phyloP scores from a whole-genome alignment of 1,139 yeast genomes.

The Lodderomyces margitis region DNA sequence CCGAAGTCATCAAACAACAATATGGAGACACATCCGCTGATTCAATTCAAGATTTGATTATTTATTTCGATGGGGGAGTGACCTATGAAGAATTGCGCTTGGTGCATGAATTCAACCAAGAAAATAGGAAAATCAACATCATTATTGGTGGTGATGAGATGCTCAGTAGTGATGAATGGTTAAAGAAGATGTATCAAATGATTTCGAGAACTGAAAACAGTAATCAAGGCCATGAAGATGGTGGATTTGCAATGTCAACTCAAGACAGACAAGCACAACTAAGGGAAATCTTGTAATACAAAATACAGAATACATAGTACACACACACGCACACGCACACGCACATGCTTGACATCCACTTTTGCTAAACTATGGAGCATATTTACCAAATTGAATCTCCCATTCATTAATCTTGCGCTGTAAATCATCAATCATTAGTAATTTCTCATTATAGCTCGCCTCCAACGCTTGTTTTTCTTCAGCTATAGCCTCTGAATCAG shows the following conservation, averaged over 20 bases:
- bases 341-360: too few species aligned
- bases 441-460: conserved; percentile 55
- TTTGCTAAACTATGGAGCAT: conserved; percentile 33
- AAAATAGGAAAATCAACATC: conserved; percentile 42
- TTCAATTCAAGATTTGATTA: conserved; percentile 69
- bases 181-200: conserved; percentile 17
- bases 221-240: conserved; percentile 3
- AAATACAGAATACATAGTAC: background rate
- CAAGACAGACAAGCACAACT: conserved; percentile 21
- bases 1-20: conserved; percentile 36
- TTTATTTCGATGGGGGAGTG: conserved; percentile 85
- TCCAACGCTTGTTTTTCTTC: conserved; percentile 35
- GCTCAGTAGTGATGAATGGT: conserved; percentile 47
- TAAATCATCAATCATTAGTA: conserved; percentile 64
- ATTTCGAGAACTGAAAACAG: conserved; percentile 18
- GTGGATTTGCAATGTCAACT: background rate
- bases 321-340: too few species aligned
- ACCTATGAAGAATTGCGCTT: conserved; percentile 90
- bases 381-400: conserved; percentile 72
- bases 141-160: conserved; percentile 79
- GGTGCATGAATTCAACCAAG: conserved; percentile 65
- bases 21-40: conserved; percentile 20
- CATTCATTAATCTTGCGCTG: conserved; percentile 68
- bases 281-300: conserved; percentile 23
- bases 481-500: conserved; percentile 18